Conservation (phyloP, 1,139 yeast species). For the Kodamaea ohmeri region DNA sequence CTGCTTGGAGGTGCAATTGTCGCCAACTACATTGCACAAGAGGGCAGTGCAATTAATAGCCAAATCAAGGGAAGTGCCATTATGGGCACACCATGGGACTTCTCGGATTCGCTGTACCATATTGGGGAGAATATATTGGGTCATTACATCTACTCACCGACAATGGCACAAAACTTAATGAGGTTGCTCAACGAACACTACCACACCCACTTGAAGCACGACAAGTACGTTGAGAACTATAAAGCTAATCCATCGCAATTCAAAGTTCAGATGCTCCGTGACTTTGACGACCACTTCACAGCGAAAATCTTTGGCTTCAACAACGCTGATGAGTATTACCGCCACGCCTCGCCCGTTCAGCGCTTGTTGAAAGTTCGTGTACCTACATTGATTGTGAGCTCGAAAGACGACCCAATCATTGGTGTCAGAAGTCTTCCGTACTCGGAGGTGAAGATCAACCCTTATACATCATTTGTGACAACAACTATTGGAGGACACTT, state of each 20-base stretch:
- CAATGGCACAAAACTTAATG: slow-evolving; percentile 50
- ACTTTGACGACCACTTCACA: slow-evolving; percentile 73
- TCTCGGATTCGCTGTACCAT: slow-evolving; percentile 49
- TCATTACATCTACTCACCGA: slow-evolving; percentile 48
- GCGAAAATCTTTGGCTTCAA: slow-evolving; percentile 73
- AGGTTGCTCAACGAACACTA: slow-evolving; percentile 44
- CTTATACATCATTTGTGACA: slow-evolving; percentile 61
- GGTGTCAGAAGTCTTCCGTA: slow-evolving; percentile 57
- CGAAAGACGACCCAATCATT: slow-evolving; percentile 58
- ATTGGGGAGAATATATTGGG: slow-evolving; percentile 45
- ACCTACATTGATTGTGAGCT: slow-evolving; percentile 49
- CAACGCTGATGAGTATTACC: slow-evolving; percentile 70
- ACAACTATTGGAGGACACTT: slow-evolving; percentile 87
- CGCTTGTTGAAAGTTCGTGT: slow-evolving; percentile 49
- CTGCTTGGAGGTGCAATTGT: slow-evolving; percentile 73
- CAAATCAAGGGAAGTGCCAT: slow-evolving; percentile 49
- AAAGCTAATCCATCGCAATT: slow-evolving; percentile 34
- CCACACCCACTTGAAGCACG: slow-evolving; percentile 28
- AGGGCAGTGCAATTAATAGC: slow-evolving; percentile 39
- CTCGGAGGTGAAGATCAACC: slow-evolving; percentile 60
- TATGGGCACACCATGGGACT: slow-evolving; percentile 82
- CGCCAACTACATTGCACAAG: slow-evolving; percentile 76
- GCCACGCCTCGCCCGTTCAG: slow-evolving; percentile 62
- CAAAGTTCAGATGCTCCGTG: slow-evolving; percentile 33
- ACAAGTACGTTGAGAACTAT: slow-evolving; percentile 29